Evolutionary conservation across 768 basidiomycete species (phyloP).

Genomic region (Russula abietina): DNA sequence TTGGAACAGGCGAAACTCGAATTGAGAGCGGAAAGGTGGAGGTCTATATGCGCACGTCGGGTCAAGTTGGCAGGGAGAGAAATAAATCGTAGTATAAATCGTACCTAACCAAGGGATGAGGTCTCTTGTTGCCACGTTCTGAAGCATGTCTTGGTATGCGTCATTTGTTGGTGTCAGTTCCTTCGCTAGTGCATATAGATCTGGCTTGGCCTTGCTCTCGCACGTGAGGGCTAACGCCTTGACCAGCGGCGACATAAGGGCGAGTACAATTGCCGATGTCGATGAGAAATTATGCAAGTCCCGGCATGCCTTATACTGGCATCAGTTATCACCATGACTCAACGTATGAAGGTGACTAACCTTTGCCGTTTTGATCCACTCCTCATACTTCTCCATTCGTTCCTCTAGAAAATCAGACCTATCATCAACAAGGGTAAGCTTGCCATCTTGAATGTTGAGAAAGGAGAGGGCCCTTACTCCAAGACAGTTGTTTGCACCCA

Average conservation of each 20-base stretch:
- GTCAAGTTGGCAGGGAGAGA: not conserved
- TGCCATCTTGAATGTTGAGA: not conserved
- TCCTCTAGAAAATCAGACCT: conserved; percentile 1
- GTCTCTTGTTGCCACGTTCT: not conserved
- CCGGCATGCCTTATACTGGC: not conserved
- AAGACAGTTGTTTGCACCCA: conserved; percentile 12
- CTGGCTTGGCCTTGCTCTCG: conserved; percentile 1
- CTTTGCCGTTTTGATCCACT: conserved; percentile 14
- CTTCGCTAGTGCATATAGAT: not conserved
- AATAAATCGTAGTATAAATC: not conserved
- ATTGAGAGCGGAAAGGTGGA: conserved; percentile 5
- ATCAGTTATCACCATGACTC: not conserved
- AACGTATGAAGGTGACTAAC: not conserved
- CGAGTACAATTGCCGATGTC: conserved; percentile 7
- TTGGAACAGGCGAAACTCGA: conserved; percentile 1
- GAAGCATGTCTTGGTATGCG: not conserved
- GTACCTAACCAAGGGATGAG: conserved; percentile 17
- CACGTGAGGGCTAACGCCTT: conserved; percentile 1
- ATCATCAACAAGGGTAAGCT: not conserved
- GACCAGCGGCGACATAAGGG: conserved; percentile 5
- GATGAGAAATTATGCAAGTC: conserved; percentile 15
- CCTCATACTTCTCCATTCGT: conserved; percentile 7
- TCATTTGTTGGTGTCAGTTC: not conserved
- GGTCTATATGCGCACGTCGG: conserved; percentile 1
- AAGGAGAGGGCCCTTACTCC: not conserved